A percentile compares a stretch with the other conserved stretches of the same genome.
phyloP scores from a whole-genome alignment of 257 asterid species.

The Gardenia jasminoides region DNA sequence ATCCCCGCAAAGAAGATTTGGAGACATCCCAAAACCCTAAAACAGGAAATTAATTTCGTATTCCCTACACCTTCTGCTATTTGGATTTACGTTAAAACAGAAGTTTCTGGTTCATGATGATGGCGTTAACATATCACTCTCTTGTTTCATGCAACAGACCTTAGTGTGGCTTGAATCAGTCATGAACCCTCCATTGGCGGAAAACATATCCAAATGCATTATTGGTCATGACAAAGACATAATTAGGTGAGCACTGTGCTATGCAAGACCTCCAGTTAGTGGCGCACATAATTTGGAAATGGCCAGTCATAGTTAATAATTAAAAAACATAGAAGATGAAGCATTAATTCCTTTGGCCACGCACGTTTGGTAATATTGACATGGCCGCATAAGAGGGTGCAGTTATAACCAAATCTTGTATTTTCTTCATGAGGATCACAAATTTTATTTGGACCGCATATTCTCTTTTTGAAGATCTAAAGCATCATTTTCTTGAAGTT shows the following conservation, averaged over 20 bases:
- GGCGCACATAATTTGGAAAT: not conserved
- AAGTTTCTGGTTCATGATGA: no score
- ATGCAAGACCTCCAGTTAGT: not conserved
- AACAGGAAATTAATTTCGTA: no score
- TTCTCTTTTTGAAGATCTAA: no score
- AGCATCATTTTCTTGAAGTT: not conserved
- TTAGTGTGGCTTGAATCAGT: not conserved
- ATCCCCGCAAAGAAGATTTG: no score
- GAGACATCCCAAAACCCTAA: no score
- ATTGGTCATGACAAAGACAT: conserved; percentile 12
- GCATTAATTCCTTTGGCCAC: not conserved
- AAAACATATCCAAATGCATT: not conserved
- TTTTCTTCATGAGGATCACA: not conserved
- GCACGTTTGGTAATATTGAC: conserved; percentile 1
- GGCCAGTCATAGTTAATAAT: not conserved
- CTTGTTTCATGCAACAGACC: not conserved
- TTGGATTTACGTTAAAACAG: no score
- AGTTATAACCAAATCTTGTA: not conserved
- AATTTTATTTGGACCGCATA: not conserved
- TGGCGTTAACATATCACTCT: no score
- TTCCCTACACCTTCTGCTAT: no score
- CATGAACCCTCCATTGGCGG: no score
- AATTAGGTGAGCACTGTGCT: conserved; percentile 12
- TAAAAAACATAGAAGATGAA: not conserved
- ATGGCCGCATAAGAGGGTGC: not conserved